Base-by-base conservation (phyloP, 306 rosid genomes). In the Casuarina equisetifolia region DNA sequence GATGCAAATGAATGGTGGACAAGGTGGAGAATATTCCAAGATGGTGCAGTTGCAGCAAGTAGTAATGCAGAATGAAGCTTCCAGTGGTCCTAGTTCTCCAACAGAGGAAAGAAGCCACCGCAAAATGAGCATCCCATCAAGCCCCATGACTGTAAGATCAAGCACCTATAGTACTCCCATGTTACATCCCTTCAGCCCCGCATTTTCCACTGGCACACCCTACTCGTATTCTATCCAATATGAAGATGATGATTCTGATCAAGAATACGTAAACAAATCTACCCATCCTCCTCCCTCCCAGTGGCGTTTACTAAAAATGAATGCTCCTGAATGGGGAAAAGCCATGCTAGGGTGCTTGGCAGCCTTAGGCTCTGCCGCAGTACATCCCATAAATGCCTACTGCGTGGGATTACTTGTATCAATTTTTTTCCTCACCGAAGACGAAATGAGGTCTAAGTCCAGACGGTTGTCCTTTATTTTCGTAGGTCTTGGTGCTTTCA, bases 341-440 rank as follows among this genome's bases (percentile, higher is more conserved):
- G 89, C 92, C 25, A 46, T 89, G 72, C 89, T 94, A 72, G 98
- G 98, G 83, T 80, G 90, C 82, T 64, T 90, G 78, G 98, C 96
- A 20, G 97, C 97, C 79, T 64, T 92, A 63, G 95, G 91, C 61
- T 92, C 98, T 10, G 92, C 95, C 76, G 96, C 97, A 76, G 93
- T 90, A 6, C 98, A 94, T 25, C 97, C 98, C 4, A 46, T 89
- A 42, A 92, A 94, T 73, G 97, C 97, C 50, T 90, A 88, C 46
- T 89, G 85, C 15, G 97, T 94, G 7, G 98, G 97, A 75, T 62
- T 80, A 72, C 95, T 92, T 20, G 84, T 90, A 77, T 89, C 95
- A 8, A 72, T 88, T 57, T 94, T 89, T 76, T 92, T 94, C 81
- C 91, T 82, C 11, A 25, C 86, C 40, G 71, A 52, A 39, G 61